Evolutionary conservation across 75 land plant species (phyloP), one percentile per base, ranked within the genome.

Genomic region (Picea glauca): DNA sequence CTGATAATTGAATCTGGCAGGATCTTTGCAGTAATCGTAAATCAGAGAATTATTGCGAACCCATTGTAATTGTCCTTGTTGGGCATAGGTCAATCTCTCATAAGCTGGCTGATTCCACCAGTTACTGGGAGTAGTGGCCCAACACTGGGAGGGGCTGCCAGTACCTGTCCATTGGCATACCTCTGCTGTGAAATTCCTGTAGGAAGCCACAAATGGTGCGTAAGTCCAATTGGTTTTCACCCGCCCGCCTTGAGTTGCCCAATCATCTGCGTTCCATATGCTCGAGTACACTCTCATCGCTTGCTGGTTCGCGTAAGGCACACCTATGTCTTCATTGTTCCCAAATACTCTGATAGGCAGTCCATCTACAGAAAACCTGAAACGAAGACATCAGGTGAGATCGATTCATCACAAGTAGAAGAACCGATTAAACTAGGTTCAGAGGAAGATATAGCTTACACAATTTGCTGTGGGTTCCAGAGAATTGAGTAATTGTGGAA

Each of bases 401-500:
- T 30, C 23, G 13, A 67, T n/a, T n/a, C 13, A 21, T 64, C 2
- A 9, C 1, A 20, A 33, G 13, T 4, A 5, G 21, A 6, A 79
- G 68, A 26, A 26, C 26, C 26, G 26, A 7, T 26, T 13, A 26
- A 56, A 40, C 8, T 1, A 33, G 13, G 26, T 21, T 26, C 7
- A 26, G 2, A 3, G 0, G 11, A 14, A 30, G 2, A 72, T 0
- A 18, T n/a, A 15, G 31, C 88, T 80, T 84, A 89, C 91, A 87
- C 59, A 78, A 89, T 83, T 13, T 72, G 76, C 13, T 62, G 58
- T 0, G 62, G 81, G 77, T 87, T 89, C 91, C 87, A 89, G 58
- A 84, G 78, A 75, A 89, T 59, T 26, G 78, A 70, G 67, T 89
- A 87, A 13, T 86, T 83, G 76, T 89, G 91, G 75, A 87, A 89